These are phyloP conservation scores for Colletotrichum magnum DNA, from an alignment of 2,329 filamentous ascomycete species.

Conservation along the genomic window DNA sequence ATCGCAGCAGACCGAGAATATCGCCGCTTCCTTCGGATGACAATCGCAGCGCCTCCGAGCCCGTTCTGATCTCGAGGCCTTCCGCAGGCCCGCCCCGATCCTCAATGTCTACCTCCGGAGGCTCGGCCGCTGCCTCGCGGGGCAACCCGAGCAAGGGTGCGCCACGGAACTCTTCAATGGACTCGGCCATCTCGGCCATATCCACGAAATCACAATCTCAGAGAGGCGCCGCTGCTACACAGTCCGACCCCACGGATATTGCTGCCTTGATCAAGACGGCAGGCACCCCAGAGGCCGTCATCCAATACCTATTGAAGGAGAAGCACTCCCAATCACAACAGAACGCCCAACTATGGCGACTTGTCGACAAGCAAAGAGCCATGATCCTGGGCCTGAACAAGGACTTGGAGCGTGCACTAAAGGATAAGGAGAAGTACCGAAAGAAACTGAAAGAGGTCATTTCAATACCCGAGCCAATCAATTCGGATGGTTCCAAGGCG, in stretches of 20 bases:
- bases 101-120: slow-evolving; percentile 62
- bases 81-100: slow-evolving; percentile 54
- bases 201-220: slow-evolving; percentile 73
- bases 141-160: slow-evolving; percentile 56
- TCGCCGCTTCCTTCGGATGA: slow-evolving; percentile 63
- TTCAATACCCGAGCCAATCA: slow-evolving; percentile 54
- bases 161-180: slow-evolving; percentile 88
- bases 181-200: slow-evolving; percentile 88
- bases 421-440: slow-evolving; percentile 95
- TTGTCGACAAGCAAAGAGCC: slow-evolving; percentile 95
- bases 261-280: slow-evolving; percentile 84
- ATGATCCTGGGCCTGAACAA: slow-evolving; percentile 96
- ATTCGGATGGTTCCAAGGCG: slow-evolving; percentile 43
- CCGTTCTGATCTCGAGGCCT: slow-evolving; percentile 59
- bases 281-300: slow-evolving; percentile 89
- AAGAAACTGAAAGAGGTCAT: slow-evolving; percentile 87
- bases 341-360: slow-evolving; percentile 92
- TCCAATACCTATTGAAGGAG: slow-evolving; percentile 90
- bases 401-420: slow-evolving; percentile 89
- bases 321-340: slow-evolving; percentile 91
- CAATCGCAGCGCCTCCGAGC: slow-evolving; percentile 59
- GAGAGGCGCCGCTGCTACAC: slow-evolving; percentile 71
- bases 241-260: slow-evolving; percentile 80
- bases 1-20: slow-evolving; percentile 45
- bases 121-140: slow-evolving; percentile 58